Percentiles rank a stretch among this genome's conserved stretches.
Conservation (phyloP, 2,329 filamentous ascomycete genomes). For the Zalaria obscura region DNA sequence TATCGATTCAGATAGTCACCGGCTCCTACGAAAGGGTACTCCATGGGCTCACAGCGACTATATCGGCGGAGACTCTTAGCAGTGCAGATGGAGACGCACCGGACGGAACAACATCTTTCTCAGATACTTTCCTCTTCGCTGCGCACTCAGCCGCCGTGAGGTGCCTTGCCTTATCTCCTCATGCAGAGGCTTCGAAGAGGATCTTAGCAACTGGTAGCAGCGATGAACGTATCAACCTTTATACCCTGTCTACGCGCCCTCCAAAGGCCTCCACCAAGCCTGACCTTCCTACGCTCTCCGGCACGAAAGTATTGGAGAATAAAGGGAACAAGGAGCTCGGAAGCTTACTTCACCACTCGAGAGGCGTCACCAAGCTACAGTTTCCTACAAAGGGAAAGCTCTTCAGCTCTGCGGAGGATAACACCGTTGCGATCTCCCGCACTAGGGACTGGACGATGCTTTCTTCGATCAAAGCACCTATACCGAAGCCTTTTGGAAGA, state of each 20-base stretch:
- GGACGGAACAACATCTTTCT: constrained; percentile 45
- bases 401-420: constrained; percentile 78
- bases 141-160: constrained; percentile 83
- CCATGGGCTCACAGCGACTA: constrained; percentile 73
- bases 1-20: constrained; percentile 67
- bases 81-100: constrained; percentile 4
- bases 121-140: constrained; percentile 91
- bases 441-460: constrained; percentile 83
- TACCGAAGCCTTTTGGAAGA: constrained; percentile 63
- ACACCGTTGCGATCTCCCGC: constrained; percentile 73
- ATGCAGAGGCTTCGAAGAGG: constrained; percentile 48
- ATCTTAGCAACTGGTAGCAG: constrained; percentile 83
- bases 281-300: constrained; percentile 46
- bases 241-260: constrained; percentile 55
- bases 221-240: constrained; percentile 90
- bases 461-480: constrained; percentile 76
- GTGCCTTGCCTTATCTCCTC: constrained; percentile 71
- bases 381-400: constrained; percentile 84
- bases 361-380: constrained; percentile 61
- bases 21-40: constrained; percentile 90
- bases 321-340: constrained; percentile 78
- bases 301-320: constrained; percentile 68
- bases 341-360: constrained; percentile 71
- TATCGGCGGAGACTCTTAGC: constrained; percentile 29
- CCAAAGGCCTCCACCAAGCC: constrained; percentile 44